phyloP scores from a whole-genome alignment of 805 yeast species.

The Lachancea sp. region DNA sequence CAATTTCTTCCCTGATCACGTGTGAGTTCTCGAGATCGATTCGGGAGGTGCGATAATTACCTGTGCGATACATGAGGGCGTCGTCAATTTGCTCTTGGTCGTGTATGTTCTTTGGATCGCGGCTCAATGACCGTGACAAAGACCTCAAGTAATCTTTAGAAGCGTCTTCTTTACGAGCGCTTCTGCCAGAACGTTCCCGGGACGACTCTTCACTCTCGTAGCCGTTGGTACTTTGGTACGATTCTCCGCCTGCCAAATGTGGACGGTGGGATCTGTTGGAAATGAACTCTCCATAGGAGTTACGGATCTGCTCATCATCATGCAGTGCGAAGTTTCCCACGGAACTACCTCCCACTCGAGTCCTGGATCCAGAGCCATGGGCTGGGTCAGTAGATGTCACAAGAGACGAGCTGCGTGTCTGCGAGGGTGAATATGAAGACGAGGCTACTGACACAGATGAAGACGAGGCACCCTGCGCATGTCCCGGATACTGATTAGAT shows the following conservation, averaged over 20 bases:
- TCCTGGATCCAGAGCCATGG: constrained; percentile 13
- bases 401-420: constrained; percentile 17
- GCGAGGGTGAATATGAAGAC: constrained; percentile 5
- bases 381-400: constrained; percentile 27
- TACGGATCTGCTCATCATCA: constrained; percentile 20
- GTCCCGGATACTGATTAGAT: background rate
- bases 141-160: constrained; percentile 51
- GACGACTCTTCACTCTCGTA: constrained; percentile 22
- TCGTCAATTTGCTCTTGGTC: constrained; percentile 11
- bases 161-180: constrained; percentile 25
- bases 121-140: constrained; percentile 26
- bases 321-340: constrained; percentile 5
- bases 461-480: constrained; percentile 8
- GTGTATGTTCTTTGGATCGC: constrained; percentile 17
- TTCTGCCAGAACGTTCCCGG: constrained; percentile 19
- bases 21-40: constrained; percentile 25
- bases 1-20: constrained; percentile 18
- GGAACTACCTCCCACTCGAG: background rate
- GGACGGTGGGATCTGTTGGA: constrained; percentile 37
- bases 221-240: constrained; percentile 56
- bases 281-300: constrained; percentile 29
- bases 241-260: constrained; percentile 72
- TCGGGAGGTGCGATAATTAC: constrained; percentile 28
- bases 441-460: constrained; percentile 9
- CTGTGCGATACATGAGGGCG: constrained; percentile 21